Evolutionary conservation across 106 monocot species (phyloP), one percentile per base, ranked within the genome.

Genomic region (Hemerocallis citrina): DNA sequence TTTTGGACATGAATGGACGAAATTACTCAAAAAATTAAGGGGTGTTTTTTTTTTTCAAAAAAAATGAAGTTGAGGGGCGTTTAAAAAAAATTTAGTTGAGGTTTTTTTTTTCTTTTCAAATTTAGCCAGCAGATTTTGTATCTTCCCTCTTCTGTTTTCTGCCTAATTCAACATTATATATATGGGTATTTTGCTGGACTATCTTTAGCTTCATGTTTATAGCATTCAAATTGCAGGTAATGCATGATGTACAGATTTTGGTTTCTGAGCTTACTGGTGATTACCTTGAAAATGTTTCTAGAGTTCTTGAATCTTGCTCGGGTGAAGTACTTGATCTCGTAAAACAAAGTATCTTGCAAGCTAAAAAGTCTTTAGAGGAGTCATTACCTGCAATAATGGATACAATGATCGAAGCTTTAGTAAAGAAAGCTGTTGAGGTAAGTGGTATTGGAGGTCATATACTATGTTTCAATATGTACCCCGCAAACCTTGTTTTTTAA

Each of bases 371-470:
- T 13, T 70, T 94, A 34, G 59, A 75, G 38, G 74, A 70, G 52
- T 52, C 68, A 37, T 35, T 74, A 43, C 85, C 89, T 64, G 27
- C 66, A 20, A 21, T 94, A 35, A 59, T 85, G 66, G 80, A 89
- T 35, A 64, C 75, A 3, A 82, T 89, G 67, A 74, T 83, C 70
- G 89, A 85, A 34, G 59, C 65, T 20, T 75, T 85, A 67, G 85
- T 80, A 8, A 85, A 89, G 57, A 89, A 77, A 57, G 89, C 79
- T 60, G 64, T 79, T 36, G 89, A 93, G 93, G 93, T 85, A 74
- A 74, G 36, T 12, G 7, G 21, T 54, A 49, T 2, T 15, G 31
- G 27, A 31, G 5, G 30, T 5, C 20, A 16, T 54, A 31, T 14
- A 1, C 14, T 31, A 30, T 54, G 14, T 4, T 31, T 54, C 8